phyloP scores from a whole-genome alignment of 176 grass and related monocot species.

The Oryza meridionalis region DNA sequence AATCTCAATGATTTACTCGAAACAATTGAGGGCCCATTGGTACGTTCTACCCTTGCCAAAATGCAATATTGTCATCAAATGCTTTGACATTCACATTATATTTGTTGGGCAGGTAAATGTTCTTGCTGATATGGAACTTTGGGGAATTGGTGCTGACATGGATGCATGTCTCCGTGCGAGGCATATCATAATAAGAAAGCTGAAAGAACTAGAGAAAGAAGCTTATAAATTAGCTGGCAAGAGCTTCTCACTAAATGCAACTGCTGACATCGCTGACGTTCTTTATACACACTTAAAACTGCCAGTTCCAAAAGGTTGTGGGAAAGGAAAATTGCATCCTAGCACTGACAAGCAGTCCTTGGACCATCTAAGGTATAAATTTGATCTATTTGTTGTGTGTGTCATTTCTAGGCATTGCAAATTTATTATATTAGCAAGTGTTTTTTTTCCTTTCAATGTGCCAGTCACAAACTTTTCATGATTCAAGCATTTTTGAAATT shows the following conservation, averaged over 20 bases:
- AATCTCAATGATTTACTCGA: constrained; percentile 65
- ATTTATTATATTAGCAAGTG: not conserved
- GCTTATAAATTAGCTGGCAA: constrained; percentile 78
- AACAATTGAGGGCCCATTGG: constrained; percentile 82
- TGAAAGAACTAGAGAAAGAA: constrained; percentile 90
- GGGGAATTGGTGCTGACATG: constrained; percentile 94
- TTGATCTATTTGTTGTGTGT: not conserved
- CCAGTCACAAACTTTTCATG: not conserved
- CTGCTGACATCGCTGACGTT: constrained; percentile 84
- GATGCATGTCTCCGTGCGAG: constrained; percentile 79
- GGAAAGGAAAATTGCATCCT: constrained; percentile 92
- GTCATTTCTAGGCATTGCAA: not conserved
- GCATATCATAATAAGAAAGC: constrained; percentile 79
- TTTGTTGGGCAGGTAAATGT: constrained; percentile 69
- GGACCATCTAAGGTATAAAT: constrained; percentile 81
- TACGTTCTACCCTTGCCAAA: constrained; percentile 41
- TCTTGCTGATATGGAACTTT: constrained; percentile 93
- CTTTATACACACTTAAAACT: constrained; percentile 89
- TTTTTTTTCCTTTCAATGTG: not conserved
- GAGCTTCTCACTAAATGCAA: constrained; percentile 81
- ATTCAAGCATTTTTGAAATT: constrained; percentile 3
- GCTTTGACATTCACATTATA: not conserved
- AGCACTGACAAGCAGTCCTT: constrained; percentile 87
- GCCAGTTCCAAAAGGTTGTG: constrained; percentile 65
- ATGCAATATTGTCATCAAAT: constrained; percentile 26